phyloP scores from a whole-genome alignment of 1,284 basidiomycete species.

The Ceratobasidium papillatum region DNA sequence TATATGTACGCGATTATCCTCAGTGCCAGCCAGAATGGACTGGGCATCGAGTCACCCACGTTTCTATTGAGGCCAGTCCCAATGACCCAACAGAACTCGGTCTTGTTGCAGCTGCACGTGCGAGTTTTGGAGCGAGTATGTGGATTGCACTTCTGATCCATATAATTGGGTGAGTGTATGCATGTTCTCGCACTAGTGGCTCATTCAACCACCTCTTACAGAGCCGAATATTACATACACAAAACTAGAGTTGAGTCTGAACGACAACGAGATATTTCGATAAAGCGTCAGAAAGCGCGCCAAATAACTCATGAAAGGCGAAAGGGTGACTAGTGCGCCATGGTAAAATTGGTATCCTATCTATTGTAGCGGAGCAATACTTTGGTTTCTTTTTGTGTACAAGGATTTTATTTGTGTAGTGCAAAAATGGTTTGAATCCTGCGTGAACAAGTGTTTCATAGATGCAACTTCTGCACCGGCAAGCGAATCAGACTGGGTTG shows the following conservation, averaged over 20 bases:
- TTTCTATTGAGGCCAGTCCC: not conserved
- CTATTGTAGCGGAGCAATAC: too few species aligned
- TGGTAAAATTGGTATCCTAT: not conserved
- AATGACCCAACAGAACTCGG: not conserved
- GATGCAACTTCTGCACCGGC: too few species aligned
- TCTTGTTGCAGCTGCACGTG: not conserved
- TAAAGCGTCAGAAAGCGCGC: not conserved
- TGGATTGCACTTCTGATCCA: conserved; percentile 3
- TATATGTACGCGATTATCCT: not conserved
- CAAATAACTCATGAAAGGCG: not conserved
- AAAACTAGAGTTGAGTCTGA: not conserved
- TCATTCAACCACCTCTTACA: not conserved
- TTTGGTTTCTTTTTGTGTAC: too few species aligned
- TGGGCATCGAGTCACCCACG: not conserved
- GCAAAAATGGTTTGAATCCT: too few species aligned
- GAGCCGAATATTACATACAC: not conserved
- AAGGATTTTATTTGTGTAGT: too few species aligned
- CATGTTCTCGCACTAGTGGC: too few species aligned
- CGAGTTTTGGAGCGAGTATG: not conserved
- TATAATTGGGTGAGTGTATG: conserved; percentile 8
- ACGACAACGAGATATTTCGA: not conserved
- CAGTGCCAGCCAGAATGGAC: conserved; percentile 2
- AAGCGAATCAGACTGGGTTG: too few species aligned
- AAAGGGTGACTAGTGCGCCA: not conserved
- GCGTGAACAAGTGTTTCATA: too few species aligned